These are phyloP conservation scores for Leccinum subgranulosum DNA, from an alignment of 768 basidiomycete species.

Conservation along the genomic window DNA sequence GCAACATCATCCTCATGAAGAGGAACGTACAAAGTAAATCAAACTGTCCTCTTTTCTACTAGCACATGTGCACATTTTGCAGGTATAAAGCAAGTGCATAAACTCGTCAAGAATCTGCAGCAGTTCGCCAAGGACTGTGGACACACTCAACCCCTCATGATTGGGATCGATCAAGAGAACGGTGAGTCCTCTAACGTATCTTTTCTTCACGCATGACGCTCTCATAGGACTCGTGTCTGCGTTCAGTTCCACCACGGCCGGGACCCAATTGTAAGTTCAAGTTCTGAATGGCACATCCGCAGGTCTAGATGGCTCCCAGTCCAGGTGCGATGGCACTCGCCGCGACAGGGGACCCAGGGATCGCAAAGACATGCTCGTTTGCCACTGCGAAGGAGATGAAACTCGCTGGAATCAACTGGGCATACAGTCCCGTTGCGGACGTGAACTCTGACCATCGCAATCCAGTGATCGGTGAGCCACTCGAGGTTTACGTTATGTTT, in stretches of 20 bases:
- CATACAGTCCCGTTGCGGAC: slow-evolving; percentile 67
- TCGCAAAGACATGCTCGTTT: slow-evolving; percentile 44
- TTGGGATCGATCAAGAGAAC: slow-evolving; percentile 75
- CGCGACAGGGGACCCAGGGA: slow-evolving; percentile 44
- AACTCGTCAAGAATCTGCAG: slow-evolving; percentile 50
- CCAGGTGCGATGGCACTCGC: slow-evolving; percentile 75
- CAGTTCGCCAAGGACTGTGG: slow-evolving; percentile 53
- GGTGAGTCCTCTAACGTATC: slow-evolving; percentile 34
- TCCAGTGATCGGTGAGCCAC: slow-evolving; percentile 61
- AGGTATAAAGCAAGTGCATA: slow-evolving; percentile 52
- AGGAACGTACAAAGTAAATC: slow-evolving; percentile 55
- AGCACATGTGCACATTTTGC: not conserved
- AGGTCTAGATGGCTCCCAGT: slow-evolving; percentile 32
- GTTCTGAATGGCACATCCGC: slow-evolving; percentile 20
- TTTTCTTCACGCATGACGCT: not conserved
- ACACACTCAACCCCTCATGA: slow-evolving; percentile 54
- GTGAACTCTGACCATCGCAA: slow-evolving; percentile 68
- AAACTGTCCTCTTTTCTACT: not conserved
- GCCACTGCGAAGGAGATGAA: slow-evolving; percentile 57
- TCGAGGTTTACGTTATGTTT: not conserved
- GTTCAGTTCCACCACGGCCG: slow-evolving; percentile 53
- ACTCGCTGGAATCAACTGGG: slow-evolving; percentile 68
- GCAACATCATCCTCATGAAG: slow-evolving; percentile 65
- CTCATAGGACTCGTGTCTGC: slow-evolving; percentile 63
- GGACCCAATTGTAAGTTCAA: slow-evolving; percentile 62